phyloP scores from a whole-genome alignment of 2,329 filamentous ascomycete species.

The Atkinsonella texensis region DNA sequence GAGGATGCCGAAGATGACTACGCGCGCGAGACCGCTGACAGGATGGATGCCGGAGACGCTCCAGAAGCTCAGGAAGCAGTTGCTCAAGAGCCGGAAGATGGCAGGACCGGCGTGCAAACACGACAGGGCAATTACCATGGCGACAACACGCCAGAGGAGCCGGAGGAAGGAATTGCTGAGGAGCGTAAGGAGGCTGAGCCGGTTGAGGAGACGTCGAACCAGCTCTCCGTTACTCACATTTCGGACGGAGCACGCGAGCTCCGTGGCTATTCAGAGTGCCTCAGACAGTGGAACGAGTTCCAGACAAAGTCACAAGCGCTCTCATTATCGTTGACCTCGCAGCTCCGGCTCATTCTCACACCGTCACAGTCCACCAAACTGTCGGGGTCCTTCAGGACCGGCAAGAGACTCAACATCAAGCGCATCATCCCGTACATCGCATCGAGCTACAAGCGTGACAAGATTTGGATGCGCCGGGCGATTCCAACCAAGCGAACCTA shows the following conservation, averaged over 20 bases:
- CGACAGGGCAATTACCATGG: conserved; percentile 46
- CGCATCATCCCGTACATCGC: conserved; percentile 99
- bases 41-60: conserved; percentile 28
- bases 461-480: conserved; percentile 97
- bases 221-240: conserved; percentile 65
- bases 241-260: conserved; percentile 31
- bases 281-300: conserved; percentile 73
- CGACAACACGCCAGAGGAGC: conserved; percentile 31
- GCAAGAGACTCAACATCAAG: conserved; percentile 97
- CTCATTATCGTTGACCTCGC: conserved; percentile 81
- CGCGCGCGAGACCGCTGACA: conserved; percentile 28
- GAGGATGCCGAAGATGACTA: conserved; percentile 39
- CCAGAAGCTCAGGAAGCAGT: conserved; percentile 27
- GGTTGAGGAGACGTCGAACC: conserved; percentile 43
- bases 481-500: conserved; percentile 90
- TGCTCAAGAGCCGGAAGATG: conserved; percentile 36
- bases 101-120: conserved; percentile 47
- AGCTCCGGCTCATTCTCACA: conserved; percentile 87
- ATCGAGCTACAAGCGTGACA: conserved; percentile 95
- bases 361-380: conserved; percentile 94
- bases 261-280: conserved; percentile 42
- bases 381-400: conserved; percentile 90
- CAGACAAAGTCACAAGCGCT: conserved; percentile 75
- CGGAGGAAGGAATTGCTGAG: conserved; percentile 27
- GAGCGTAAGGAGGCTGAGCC: conserved; percentile 37